Conservation (phyloP, 805 yeast species). For the Yamadazyma insecticola region DNA sequence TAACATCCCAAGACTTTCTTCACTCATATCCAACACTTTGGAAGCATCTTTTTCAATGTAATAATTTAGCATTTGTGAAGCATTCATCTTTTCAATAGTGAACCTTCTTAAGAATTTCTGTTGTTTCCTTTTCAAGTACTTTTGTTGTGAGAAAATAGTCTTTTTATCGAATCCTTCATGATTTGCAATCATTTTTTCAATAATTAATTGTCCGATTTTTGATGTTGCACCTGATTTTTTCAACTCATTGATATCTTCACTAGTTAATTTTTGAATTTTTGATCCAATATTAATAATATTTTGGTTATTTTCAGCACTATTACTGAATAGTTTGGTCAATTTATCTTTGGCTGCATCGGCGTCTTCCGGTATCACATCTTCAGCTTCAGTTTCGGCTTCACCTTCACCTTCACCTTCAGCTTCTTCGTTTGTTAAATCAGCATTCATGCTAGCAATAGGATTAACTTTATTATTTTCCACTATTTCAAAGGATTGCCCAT, state of each 20-base stretch:
- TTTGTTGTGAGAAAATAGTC: constrained; percentile 85
- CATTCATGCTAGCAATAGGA: constrained; percentile 42
- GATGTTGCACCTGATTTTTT: constrained; percentile 65
- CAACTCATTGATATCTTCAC: constrained; percentile 79
- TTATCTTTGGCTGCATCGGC: constrained; percentile 35
- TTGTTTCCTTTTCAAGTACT: constrained; percentile 86
- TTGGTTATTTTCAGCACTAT: constrained; percentile 59
- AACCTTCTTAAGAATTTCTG: constrained; percentile 85
- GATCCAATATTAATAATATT: constrained; percentile 64
- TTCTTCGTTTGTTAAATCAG: constrained; percentile 1
- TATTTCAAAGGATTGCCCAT: constrained; percentile 88
- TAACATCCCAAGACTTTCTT: constrained; percentile 76
- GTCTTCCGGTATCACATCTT: constrained; percentile 30
- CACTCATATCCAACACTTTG: constrained; percentile 73
- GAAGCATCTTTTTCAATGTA: constrained; percentile 74
- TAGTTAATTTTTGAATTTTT: constrained; percentile 65
- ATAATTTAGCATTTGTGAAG: constrained; percentile 66
- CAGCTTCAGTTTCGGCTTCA: constrained; percentile 26
- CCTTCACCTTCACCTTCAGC: constrained; percentile 24
- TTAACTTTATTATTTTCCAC: constrained; percentile 47
- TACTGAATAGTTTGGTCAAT: constrained; percentile 31
- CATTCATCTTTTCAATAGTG: constrained; percentile 71
- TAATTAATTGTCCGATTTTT: constrained; percentile 68
- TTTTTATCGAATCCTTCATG: constrained; percentile 87
- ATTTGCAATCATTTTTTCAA: constrained; percentile 73